phyloP scores from a whole-genome alignment of 345 rosid species.

The Bretschneidera sinensis region DNA sequence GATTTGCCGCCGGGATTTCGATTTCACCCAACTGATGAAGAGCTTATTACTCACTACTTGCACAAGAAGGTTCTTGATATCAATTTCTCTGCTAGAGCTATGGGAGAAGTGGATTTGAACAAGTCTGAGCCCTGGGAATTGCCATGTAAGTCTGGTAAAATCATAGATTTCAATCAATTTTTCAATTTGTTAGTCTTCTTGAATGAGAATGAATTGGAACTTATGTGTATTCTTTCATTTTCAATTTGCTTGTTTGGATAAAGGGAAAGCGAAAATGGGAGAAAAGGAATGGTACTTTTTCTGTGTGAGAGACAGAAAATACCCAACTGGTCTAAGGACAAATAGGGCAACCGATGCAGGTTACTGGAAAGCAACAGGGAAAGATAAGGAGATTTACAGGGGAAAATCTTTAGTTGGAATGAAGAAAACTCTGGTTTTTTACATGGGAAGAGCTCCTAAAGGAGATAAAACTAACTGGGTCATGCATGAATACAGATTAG shows the following conservation, averaged over 20 bases:
- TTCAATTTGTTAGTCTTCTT: neutral
- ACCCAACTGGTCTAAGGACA: constrained; percentile 85
- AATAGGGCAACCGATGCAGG: constrained; percentile 89
- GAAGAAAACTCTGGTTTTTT: constrained; percentile 94
- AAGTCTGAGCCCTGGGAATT: constrained; percentile 98
- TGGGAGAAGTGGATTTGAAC: constrained; percentile 92
- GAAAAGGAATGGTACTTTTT: constrained; percentile 96
- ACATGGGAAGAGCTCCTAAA: constrained; percentile 88
- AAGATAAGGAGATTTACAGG: constrained; percentile 74
- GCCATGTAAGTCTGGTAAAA: constrained; percentile 49
- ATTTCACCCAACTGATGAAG: constrained; percentile 96
- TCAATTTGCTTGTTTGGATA: constrained; percentile 12
- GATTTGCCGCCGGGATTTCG: constrained; percentile 91
- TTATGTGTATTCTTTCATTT: neutral
- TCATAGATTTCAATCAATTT: neutral
- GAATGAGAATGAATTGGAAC: neutral
- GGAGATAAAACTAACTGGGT: constrained; percentile 88
- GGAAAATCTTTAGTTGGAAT: constrained; percentile 80
- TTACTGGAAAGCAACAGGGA: constrained; percentile 96
- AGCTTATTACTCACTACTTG: constrained; percentile 79
- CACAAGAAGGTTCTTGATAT: constrained; percentile 60
- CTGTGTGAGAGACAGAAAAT: constrained; percentile 83
- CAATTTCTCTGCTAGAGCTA: constrained; percentile 59
- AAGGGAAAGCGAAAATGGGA: constrained; percentile 95
- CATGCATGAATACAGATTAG: constrained; percentile 84